A percentile compares a stretch with the other conserved stretches of the same genome.
Conservation (phyloP, 2,329 filamentous ascomycete species). For the Exophiala phaeomuriformis region DNA sequence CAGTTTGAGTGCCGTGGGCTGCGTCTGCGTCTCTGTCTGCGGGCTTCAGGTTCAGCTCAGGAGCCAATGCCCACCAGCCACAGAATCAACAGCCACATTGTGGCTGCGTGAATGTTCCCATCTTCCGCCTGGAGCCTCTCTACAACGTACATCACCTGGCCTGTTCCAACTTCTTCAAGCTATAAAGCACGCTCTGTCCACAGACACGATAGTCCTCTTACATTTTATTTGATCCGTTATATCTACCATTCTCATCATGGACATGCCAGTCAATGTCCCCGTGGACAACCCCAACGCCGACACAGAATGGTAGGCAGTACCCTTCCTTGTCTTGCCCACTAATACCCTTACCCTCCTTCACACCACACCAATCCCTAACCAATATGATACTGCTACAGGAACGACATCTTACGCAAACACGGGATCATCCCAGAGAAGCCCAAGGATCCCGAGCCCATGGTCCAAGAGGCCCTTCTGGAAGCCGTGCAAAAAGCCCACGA, state of each 20-base stretch:
- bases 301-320: constrained; percentile 72
- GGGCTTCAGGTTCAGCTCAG: background rate
- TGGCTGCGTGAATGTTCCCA: background rate
- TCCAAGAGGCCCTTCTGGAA: constrained; percentile 86
- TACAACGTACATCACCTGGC: background rate
- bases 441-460: constrained; percentile 87
- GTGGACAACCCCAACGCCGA: constrained; percentile 94
- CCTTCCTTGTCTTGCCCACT: constrained; percentile 3
- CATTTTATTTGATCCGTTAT: too few relatives aligned
- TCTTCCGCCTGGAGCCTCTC: background rate
- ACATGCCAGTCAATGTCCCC: constrained; percentile 65
- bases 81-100: background rate
- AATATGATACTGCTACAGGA: constrained; percentile 35
- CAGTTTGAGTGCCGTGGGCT: background rate
- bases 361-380: background rate
- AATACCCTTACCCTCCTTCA: too few relatives aligned
- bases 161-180: too few relatives aligned
- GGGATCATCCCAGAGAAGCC: constrained; percentile 97
- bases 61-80: background rate
- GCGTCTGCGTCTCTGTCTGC: background rate
- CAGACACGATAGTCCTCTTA: too few relatives aligned
- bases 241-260: constrained; percentile 31
- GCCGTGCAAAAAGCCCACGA: constrained; percentile 78
- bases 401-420: constrained; percentile 95
- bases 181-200: too few relatives aligned